Evolutionary conservation across 495 filamentous ascomycete species (phyloP).

Genomic region (Xylaria scruposa): DNA sequence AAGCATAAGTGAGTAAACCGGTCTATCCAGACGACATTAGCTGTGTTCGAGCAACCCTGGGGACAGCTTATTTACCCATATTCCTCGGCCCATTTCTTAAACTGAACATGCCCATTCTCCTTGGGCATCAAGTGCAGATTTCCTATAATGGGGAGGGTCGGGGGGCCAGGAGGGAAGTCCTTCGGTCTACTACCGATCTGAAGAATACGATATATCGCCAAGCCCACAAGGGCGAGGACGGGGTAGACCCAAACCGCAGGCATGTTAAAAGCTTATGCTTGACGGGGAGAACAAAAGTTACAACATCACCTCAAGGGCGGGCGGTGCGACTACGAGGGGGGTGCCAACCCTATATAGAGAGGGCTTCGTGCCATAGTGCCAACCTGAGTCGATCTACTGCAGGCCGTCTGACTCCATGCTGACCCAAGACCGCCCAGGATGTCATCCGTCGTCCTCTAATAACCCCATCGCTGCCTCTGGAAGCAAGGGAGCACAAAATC

Average conservation of each 20-base stretch:
- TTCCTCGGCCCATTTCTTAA: slow-evolving; percentile 33
- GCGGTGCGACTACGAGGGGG: slow-evolving; percentile 5
- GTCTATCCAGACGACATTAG: slow-evolving; percentile 24
- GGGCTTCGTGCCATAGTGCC: not conserved
- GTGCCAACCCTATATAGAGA: slow-evolving; percentile 18
- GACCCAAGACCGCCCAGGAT: slow-evolving; percentile 14
- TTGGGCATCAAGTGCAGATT: slow-evolving; percentile 35
- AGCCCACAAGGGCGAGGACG: slow-evolving; percentile 27
- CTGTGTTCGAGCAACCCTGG: not conserved
- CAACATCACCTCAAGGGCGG: not conserved
- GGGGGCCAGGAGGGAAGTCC: slow-evolving; percentile 33
- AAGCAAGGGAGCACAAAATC: not conserved
- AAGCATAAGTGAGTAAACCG: slow-evolving; percentile 37
- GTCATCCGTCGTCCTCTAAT: slow-evolving; percentile 10
- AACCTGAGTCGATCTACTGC: slow-evolving; percentile 8
- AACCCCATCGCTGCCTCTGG: slow-evolving; percentile 3
- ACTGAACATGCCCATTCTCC: slow-evolving; percentile 29
- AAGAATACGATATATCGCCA: slow-evolving; percentile 28
- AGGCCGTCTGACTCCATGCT: slow-evolving; percentile 27
- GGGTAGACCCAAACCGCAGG: slow-evolving; percentile 26
- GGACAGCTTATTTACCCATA: slow-evolving; percentile 25
- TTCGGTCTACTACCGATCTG: slow-evolving; percentile 31
- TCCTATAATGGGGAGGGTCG: slow-evolving; percentile 30
- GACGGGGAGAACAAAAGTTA: slow-evolving; percentile 6
- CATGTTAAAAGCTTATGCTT: slow-evolving; percentile 21